These are phyloP conservation scores for Neostapfia colusana DNA, from an alignment of 176 grass and related monocot genomes.

Conservation along the genomic window DNA sequence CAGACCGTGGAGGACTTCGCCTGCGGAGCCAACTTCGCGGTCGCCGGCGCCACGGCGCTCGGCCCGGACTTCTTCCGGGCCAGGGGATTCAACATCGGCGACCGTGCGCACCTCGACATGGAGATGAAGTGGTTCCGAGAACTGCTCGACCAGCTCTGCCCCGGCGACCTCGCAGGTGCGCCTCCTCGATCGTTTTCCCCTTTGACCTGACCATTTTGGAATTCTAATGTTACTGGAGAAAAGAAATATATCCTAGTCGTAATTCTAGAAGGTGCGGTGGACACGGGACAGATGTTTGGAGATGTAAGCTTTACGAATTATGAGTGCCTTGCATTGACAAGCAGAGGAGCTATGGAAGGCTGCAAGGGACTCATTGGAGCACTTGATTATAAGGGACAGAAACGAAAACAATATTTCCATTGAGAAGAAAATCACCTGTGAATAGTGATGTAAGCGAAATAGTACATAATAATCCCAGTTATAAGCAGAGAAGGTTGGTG, in stretches of 20 bases:
- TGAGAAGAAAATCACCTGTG: constrained; percentile 7
- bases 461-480: neutral
- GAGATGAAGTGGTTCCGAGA: constrained; percentile 81
- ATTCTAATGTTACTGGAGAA: neutral
- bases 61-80: constrained; percentile 56
- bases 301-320: neutral
- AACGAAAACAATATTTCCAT: neutral
- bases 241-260: neutral
- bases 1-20: constrained; percentile 45
- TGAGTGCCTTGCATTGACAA: neutral
- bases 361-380: no score
- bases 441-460: neutral
- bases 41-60: constrained; percentile 75
- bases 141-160: constrained; percentile 49
- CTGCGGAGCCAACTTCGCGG: constrained; percentile 80
- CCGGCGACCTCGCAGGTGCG: constrained; percentile 32
- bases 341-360: no score
- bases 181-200: neutral
- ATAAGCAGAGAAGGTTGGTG: neutral
- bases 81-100: constrained; percentile 54
- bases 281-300: neutral
- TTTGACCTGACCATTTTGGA: constrained; percentile 10
- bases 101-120: constrained; percentile 51
- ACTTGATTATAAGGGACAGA: neutral
- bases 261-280: neutral